Conservation (phyloP, 2,329 filamentous ascomycete species). For the Pseudocercospora fuligena region DNA sequence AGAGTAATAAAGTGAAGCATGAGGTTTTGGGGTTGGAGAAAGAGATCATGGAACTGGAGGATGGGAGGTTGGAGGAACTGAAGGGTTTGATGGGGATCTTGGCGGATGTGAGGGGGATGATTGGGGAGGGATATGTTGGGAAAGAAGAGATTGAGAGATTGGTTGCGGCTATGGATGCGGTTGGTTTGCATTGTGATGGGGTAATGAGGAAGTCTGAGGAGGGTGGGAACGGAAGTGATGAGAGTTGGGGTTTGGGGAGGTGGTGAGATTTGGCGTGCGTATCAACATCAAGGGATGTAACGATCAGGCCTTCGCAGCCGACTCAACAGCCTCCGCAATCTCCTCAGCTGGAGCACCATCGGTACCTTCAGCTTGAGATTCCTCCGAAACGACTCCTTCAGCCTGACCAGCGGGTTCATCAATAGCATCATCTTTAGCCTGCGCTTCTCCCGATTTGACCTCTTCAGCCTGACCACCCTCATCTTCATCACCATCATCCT, state of each 20-base stretch:
- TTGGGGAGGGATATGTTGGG: constrained; percentile 15
- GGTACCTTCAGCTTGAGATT: neutral
- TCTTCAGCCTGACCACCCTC: neutral
- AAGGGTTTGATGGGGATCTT: constrained; percentile 17
- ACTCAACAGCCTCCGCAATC: neutral
- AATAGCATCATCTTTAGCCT: neutral
- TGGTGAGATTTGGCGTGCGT: neutral
- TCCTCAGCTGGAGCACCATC: neutral
- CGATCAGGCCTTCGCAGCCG: neutral
- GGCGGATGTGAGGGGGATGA: constrained; percentile 19
- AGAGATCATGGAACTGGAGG: constrained; percentile 20
- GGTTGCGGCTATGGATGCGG: constrained; percentile 22
- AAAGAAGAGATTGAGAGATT: constrained; percentile 13
- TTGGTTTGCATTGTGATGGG: constrained; percentile 15
- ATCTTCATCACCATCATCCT: neutral
- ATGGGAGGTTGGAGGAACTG: constrained; percentile 21
- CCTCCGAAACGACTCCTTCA: neutral
- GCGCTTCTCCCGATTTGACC: neutral
- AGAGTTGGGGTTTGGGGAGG: neutral
- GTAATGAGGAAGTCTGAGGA: neutral
- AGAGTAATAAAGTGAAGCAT: constrained; percentile 16
- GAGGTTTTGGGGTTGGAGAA: constrained; percentile 15
- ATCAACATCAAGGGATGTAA: neutral
- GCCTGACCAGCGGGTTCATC: neutral
- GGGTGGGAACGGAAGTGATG: neutral